Evolutionary conservation across 306 rosid species (phyloP).

Genomic region (Acacia melanoxylon): DNA sequence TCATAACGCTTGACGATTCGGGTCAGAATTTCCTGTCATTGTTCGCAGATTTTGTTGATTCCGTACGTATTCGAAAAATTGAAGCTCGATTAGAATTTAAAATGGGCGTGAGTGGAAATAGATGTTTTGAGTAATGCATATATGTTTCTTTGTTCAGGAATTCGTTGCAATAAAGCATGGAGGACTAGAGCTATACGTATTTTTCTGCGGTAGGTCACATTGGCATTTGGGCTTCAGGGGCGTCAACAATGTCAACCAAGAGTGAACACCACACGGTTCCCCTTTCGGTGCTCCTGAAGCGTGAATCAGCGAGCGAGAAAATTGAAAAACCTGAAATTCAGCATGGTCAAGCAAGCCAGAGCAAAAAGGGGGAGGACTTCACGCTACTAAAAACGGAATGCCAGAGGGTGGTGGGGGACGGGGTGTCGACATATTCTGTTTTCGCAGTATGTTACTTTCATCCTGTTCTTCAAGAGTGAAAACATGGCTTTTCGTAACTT

Average conservation of each 20-base stretch:
- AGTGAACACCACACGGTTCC: constrained; percentile 84
- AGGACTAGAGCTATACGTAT: constrained; percentile 20
- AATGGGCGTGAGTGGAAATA: neutral
- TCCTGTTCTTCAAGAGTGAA: neutral
- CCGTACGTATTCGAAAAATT: neutral
- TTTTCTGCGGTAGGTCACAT: neutral
- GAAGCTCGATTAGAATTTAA: constrained; percentile 16
- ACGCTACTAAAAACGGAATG: constrained; percentile 78
- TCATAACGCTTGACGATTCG: neutral
- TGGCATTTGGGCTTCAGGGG: constrained; percentile 21
- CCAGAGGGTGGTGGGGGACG: constrained; percentile 93
- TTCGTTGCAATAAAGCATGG: constrained; percentile 17
- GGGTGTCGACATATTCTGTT: constrained; percentile 86
- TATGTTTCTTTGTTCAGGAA: constrained; percentile 38
- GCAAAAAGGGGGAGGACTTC: constrained; percentile 97
- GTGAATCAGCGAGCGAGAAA: constrained; percentile 87
- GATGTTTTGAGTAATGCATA: neutral
- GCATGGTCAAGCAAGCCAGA: constrained; percentile 86
- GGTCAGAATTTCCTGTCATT: constrained; percentile 21
- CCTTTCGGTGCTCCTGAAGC: constrained; percentile 87
- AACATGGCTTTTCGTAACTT: neutral
- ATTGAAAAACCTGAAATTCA: constrained; percentile 86
- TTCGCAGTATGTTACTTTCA: constrained; percentile 62
- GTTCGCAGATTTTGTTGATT: constrained; percentile 31
- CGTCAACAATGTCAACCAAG: constrained; percentile 63